A percentile compares a stretch with the other conserved stretches of the same genome.
Conservation (phyloP, 2,329 filamentous ascomycete genomes). For the Colletotrichum higginsianum region DNA sequence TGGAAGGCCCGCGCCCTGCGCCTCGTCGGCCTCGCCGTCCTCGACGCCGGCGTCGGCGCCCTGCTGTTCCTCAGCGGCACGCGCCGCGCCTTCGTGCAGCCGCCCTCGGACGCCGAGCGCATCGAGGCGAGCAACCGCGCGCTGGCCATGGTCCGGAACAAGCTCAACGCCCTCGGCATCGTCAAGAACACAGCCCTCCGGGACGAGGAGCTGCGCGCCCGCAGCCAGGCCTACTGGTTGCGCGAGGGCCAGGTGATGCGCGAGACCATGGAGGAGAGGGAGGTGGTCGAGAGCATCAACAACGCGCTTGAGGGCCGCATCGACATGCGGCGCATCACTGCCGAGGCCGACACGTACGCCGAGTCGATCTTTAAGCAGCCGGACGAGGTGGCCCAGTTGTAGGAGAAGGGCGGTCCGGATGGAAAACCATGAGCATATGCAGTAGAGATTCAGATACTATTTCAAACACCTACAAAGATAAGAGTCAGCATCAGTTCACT, state of each 20-base stretch:
- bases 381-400: conserved; percentile 41
- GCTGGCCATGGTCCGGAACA: conserved; percentile 74
- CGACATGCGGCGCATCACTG: conserved; percentile 72
- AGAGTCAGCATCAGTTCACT: not conserved
- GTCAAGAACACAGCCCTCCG: conserved; percentile 85
- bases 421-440: not conserved
- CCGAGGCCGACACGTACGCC: conserved; percentile 76
- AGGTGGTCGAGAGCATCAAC: conserved; percentile 80
- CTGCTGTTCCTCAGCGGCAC: conserved; percentile 84
- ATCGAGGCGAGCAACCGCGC: conserved; percentile 71
- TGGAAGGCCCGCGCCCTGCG: conserved; percentile 79
- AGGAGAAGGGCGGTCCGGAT: conserved; percentile 21
- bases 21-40: conserved; percentile 72
- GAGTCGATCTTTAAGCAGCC: conserved; percentile 57
- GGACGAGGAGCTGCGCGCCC: conserved; percentile 78
- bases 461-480: no score
- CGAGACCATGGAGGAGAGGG: conserved; percentile 83
- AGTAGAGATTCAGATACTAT: not conserved
- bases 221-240: conserved; percentile 82
- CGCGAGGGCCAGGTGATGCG: conserved; percentile 81
- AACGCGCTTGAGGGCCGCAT: conserved; percentile 76
- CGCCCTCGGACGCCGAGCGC: conserved; percentile 74
- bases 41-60: conserved; percentile 75
- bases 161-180: conserved; percentile 80
- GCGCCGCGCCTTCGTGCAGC: conserved; percentile 80